phyloP scores from a whole-genome alignment of 164 flowering plant genomes.

The Kingdonia uniflora region DNA sequence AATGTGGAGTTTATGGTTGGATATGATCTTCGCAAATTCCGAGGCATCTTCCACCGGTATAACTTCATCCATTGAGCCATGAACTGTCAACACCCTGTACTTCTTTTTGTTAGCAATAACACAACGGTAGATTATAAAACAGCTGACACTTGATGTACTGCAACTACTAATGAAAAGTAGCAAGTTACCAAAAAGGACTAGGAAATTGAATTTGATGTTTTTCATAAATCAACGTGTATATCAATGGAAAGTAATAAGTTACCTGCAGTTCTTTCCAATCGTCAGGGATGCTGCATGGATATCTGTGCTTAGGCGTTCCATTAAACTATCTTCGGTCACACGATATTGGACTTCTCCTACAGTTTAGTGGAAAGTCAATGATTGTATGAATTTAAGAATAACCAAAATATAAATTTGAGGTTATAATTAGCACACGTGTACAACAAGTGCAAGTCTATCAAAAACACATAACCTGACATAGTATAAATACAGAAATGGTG shows the following conservation, averaged over 20 bases:
- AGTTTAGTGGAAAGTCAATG: slow-evolving; percentile 2
- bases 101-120: too few species aligned
- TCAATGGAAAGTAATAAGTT: slow-evolving; percentile 1
- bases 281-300: slow-evolving; percentile 38
- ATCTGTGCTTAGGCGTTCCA: slow-evolving; percentile 68
- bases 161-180: too few species aligned
- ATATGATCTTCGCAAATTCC: slow-evolving; percentile 41
- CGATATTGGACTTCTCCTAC: slow-evolving; percentile 62
- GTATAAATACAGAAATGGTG: too few species aligned
- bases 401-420: too few species aligned
- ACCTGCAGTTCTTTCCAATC: slow-evolving; percentile 63
- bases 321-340: slow-evolving; percentile 63
- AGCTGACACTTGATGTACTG: too few species aligned
- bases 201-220: too few species aligned
- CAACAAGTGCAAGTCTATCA: too few species aligned
- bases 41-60: slow-evolving; percentile 45
- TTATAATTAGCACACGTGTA: too few species aligned
- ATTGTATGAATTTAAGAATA: not conserved
- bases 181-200: too few species aligned
- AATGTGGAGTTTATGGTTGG: slow-evolving; percentile 44
- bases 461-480: too few species aligned
- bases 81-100: slow-evolving; percentile 61
- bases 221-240: too few species aligned
- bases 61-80: slow-evolving; percentile 49
- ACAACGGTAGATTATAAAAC: too few species aligned